Evolutionary conservation across 768 basidiomycete species (phyloP).

Genomic region (Russula sp.): DNA sequence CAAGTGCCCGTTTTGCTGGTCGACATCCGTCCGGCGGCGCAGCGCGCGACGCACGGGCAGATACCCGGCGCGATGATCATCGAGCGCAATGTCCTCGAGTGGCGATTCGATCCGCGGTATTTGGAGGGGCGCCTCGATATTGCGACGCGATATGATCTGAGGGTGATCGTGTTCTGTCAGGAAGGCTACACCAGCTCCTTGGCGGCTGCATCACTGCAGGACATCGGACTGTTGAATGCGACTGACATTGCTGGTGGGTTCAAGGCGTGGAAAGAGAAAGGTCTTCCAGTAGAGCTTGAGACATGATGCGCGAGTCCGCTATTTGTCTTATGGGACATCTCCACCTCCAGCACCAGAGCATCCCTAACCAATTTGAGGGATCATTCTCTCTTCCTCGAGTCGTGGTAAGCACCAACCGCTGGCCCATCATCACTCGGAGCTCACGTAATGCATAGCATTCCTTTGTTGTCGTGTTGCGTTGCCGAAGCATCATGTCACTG

Average conservation of each 20-base stretch:
- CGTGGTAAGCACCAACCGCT: neutral
- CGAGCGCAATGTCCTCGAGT: constrained; percentile 73
- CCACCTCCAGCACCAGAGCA: neutral
- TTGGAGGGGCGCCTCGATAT: constrained; percentile 49
- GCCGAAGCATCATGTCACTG: neutral
- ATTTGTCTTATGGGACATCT: neutral
- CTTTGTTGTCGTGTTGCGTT: neutral
- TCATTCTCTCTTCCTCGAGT: neutral
- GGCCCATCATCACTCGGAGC: neutral
- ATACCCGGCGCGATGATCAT: constrained; percentile 67
- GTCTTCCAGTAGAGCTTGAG: constrained; percentile 42
- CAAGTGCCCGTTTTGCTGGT: constrained; percentile 66
- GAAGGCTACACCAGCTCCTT: constrained; percentile 70
- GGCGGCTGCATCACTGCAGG: constrained; percentile 62
- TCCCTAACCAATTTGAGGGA: neutral
- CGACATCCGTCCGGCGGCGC: constrained; percentile 63
- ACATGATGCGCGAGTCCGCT: neutral
- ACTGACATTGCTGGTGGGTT: constrained; percentile 76
- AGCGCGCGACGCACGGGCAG: constrained; percentile 51
- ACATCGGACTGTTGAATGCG: constrained; percentile 64
- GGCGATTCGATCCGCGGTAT: constrained; percentile 70
- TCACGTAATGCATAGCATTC: constrained; percentile 3
- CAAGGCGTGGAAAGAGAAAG: constrained; percentile 62
- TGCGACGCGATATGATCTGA: constrained; percentile 68
- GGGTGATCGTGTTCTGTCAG: constrained; percentile 69